phyloP scores from a whole-genome alignment of 2,329 filamentous ascomycete genomes.

The Pseudogymnoascus sp. region DNA sequence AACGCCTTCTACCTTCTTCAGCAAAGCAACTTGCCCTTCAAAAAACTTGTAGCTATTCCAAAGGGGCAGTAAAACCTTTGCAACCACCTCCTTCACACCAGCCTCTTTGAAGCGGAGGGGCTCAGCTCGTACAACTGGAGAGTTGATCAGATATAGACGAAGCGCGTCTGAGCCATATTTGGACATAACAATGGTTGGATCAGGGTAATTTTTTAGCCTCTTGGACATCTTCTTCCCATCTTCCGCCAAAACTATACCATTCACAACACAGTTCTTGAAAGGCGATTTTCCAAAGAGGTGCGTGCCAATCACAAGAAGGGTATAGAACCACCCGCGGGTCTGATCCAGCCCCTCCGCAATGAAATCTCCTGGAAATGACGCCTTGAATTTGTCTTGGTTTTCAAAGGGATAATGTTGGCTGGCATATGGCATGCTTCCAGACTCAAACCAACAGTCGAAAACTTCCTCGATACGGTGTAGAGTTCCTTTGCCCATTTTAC shows the following conservation, averaged over 20 bases:
- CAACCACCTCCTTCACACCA: slow-evolving; percentile 90
- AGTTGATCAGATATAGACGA: slow-evolving; percentile 93
- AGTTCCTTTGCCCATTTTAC: slow-evolving; percentile 76
- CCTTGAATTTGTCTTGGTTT: slow-evolving; percentile 72
- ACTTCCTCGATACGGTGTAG: slow-evolving; percentile 78
- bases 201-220: slow-evolving; percentile 90
- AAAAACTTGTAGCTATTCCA: slow-evolving; percentile 99
- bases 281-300: slow-evolving; percentile 79
- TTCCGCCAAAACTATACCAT: slow-evolving; percentile 86
- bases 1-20: slow-evolving; percentile 76
- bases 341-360: slow-evolving; percentile 91
- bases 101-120: slow-evolving; percentile 84
- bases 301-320: slow-evolving; percentile 77
- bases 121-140: slow-evolving; percentile 86
- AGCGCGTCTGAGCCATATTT: slow-evolving; percentile 89
- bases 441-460: slow-evolving; percentile 97
- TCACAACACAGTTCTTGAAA: slow-evolving; percentile 95
- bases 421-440: slow-evolving; percentile 90
- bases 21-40: slow-evolving; percentile 72
- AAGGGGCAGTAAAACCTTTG: slow-evolving; percentile 79
- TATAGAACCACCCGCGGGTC: slow-evolving; percentile 96
- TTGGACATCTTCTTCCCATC: slow-evolving; percentile 99
- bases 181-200: slow-evolving; percentile 73
- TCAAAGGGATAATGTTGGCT: slow-evolving; percentile 89
- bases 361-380: slow-evolving; percentile 83